phyloP scores from a whole-genome alignment of 225 moss, liverwort and hornwort genomes.

The Sphagnum tenellum region DNA sequence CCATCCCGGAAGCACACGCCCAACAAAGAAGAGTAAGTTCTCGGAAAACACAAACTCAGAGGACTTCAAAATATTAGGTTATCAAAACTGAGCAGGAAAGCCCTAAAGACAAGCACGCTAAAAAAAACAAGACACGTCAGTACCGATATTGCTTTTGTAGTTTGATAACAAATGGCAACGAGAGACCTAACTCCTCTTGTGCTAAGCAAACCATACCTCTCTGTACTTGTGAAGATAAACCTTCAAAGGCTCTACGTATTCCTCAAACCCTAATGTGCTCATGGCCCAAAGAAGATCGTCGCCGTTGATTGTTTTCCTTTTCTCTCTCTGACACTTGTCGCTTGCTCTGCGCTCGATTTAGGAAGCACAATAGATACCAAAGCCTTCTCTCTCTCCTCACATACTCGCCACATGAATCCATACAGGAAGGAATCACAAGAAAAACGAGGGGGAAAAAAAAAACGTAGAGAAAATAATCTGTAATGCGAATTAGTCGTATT shows the following conservation, averaged over 20 bases:
- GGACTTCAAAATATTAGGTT: no score
- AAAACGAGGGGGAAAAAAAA: background rate
- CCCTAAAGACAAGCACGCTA: no score
- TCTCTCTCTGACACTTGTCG: conserved; percentile 92
- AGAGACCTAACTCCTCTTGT: no score
- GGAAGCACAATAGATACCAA: conserved; percentile 7
- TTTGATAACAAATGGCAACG: background rate
- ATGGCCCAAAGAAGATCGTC: conserved; percentile 97
- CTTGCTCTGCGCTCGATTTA: conserved; percentile 64
- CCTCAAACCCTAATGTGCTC: conserved; percentile 97
- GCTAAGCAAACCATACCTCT: conserved; percentile 35
- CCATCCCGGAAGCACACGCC: no score
- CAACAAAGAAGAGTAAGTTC: no score
- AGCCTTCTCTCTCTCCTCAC: no score
- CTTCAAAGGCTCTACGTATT: conserved; percentile 89
- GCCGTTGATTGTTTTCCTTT: conserved; percentile 87
- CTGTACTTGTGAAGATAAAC: conserved; percentile 86
- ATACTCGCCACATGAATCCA: no score
- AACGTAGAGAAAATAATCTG: background rate
- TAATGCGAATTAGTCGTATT: background rate
- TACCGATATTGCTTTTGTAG: no score
- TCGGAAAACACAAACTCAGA: no score
- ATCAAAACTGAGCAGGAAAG: no score
- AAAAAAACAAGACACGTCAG: no score
- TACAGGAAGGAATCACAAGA: no score